A percentile compares a stretch with the other conserved stretches of the same genome.
Evolutionary conservation across 345 rosid genomes (phyloP).

Genomic region (Litchi chinensis): DNA sequence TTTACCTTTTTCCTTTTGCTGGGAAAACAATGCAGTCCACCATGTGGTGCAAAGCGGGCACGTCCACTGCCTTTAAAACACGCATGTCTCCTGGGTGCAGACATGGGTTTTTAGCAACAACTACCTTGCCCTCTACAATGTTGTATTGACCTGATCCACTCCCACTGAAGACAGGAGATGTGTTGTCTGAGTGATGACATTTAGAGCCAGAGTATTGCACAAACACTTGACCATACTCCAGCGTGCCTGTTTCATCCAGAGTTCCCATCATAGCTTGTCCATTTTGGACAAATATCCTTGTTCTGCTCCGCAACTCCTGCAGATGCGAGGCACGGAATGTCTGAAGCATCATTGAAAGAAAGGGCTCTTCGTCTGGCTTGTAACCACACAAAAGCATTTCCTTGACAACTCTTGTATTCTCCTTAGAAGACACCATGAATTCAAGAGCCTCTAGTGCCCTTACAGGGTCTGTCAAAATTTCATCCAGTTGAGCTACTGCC

Average conservation of each 20-base stretch:
- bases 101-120: conserved; percentile 54
- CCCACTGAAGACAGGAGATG: background rate
- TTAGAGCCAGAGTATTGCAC: conserved; percentile 36
- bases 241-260: conserved; percentile 42
- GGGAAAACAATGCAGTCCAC: conserved; percentile 59
- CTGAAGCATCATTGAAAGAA: conserved; percentile 54
- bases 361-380: conserved; percentile 46
- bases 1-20: conserved; percentile 48
- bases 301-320: conserved; percentile 37
- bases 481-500: conserved; percentile 41
- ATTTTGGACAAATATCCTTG: conserved; percentile 39
- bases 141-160: background rate
- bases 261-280: conserved; percentile 60
- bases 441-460: conserved; percentile 44
- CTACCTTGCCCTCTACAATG: conserved; percentile 30
- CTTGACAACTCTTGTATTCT: conserved; percentile 38
- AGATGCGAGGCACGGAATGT: conserved; percentile 45
- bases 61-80: conserved; percentile 39
- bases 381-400: conserved; percentile 52
- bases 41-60: conserved; percentile 46
- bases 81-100: conserved; percentile 56
- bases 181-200: background rate
- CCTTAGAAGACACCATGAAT: conserved; percentile 40
- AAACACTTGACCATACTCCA: conserved; percentile 50
- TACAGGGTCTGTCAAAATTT: conserved; percentile 37